Evolutionary conservation across 202 grass and related monocot genomes (phyloP).

Genomic region (Setaria viridis): DNA sequence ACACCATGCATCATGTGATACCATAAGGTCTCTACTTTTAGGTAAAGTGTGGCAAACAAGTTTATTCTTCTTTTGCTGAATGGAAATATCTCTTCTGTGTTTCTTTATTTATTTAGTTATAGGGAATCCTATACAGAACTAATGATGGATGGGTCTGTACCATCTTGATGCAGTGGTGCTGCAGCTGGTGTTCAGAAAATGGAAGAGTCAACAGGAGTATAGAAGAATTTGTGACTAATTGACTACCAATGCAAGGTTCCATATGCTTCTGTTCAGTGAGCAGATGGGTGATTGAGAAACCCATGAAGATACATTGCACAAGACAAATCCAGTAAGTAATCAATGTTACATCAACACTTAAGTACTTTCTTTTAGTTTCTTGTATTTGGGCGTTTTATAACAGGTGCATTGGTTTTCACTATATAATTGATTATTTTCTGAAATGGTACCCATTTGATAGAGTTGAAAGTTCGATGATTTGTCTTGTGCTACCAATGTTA

Average conservation of each 20-base stretch:
- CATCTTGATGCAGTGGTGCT: conserved; percentile 9
- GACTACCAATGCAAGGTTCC: neutral
- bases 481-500: conserved; percentile 26
- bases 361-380: conserved; percentile 4
- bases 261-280: neutral
- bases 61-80: neutral
- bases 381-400: conserved; percentile 1
- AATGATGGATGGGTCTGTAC: neutral
- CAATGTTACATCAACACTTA: too few relatives aligned
- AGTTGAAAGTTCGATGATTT: conserved; percentile 29
- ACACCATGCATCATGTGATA: neutral
- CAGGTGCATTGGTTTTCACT: conserved; percentile 14
- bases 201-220: neutral
- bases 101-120: neutral
- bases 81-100: neutral
- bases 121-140: conserved; percentile 6
- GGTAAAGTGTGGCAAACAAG: neutral
- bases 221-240: neutral
- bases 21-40: neutral
- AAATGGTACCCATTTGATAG: neutral
- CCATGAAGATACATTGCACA: conserved; percentile 1
- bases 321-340: neutral
- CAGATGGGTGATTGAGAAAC: conserved; percentile 14
- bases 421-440: neutral
- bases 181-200: neutral